phyloP scores from a whole-genome alignment of 108 stramenopile species.

The Fistulifera solaris region DNA sequence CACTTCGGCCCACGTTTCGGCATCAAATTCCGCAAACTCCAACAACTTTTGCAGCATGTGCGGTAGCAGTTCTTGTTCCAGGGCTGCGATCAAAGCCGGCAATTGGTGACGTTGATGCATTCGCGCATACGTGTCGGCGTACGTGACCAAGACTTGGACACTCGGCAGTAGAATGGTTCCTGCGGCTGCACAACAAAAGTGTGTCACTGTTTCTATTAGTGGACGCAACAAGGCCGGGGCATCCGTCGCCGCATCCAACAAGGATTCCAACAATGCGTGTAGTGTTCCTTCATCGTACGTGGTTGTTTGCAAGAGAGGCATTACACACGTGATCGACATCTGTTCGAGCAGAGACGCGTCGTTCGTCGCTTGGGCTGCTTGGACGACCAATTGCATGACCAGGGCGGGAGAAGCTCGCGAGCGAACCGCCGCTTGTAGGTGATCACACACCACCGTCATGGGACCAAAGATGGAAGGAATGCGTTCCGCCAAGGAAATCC shows the following conservation, averaged over 20 bases:
- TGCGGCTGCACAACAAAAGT: neutral
- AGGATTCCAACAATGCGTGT: conserved; percentile 23
- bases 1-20: too few species aligned
- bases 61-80: too few species aligned
- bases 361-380: conserved; percentile 33
- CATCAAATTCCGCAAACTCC: too few species aligned
- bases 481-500: conserved; percentile 47
- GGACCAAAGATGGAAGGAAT: conserved; percentile 35
- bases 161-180: neutral
- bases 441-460: conserved; percentile 3
- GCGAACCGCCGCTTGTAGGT: conserved; percentile 4
- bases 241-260: conserved; percentile 17
- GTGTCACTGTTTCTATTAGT: conserved; percentile 2
- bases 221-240: conserved; percentile 15
- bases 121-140: neutral
- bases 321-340: neutral
- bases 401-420: neutral
- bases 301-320: neutral
- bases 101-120: too few species aligned
- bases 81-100: too few species aligned
- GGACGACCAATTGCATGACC: conserved; percentile 26
- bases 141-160: conserved; percentile 1
- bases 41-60: too few species aligned
- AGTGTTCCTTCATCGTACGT: neutral
- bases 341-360: neutral